phyloP scores from a whole-genome alignment of 805 yeast species.

The Wickerhamiella lipophila region DNA sequence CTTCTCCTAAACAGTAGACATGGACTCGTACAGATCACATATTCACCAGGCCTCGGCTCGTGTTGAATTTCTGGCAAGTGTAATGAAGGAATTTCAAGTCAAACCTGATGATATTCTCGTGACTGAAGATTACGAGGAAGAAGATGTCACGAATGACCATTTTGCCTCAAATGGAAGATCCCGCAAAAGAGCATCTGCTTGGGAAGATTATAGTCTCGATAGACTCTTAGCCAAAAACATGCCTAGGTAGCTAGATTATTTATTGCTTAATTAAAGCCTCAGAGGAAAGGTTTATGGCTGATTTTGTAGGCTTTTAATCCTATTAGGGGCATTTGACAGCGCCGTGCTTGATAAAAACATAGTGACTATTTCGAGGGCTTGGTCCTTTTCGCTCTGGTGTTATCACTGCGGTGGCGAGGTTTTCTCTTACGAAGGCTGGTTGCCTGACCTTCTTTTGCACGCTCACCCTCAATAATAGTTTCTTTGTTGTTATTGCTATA shows the following conservation, averaged over 20 bases:
- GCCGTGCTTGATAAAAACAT: too few relatives aligned
- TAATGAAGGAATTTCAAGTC: constrained; percentile 25
- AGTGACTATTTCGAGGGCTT: not conserved
- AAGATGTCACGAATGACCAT: constrained; percentile 21
- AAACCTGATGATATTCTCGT: constrained; percentile 24
- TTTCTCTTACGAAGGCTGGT: constrained; percentile 17
- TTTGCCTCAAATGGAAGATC: constrained; percentile 13
- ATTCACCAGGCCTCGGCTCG: constrained; percentile 24
- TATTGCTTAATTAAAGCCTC: not conserved
- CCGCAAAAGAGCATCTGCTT: constrained; percentile 13
- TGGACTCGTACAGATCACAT: constrained; percentile 28
- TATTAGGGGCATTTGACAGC: too few relatives aligned
- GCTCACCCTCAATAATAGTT: constrained; percentile 25
- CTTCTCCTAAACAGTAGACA: constrained; percentile 1
- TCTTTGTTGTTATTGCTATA: not conserved
- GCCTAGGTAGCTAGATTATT: not conserved
- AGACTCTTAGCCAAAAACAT: constrained; percentile 1
- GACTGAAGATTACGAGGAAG: constrained; percentile 17
- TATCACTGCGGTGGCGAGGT: constrained; percentile 15
- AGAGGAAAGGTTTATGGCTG: not conserved
- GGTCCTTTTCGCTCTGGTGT: constrained; percentile 6
- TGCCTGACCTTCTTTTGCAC: constrained; percentile 21
- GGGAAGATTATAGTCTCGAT: constrained; percentile 18
- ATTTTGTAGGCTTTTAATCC: too few relatives aligned
- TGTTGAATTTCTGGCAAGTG: constrained; percentile 22